Evolutionary conservation across 2,329 filamentous ascomycete genomes (phyloP).

Genomic region (Stenocarpella maydis): DNA sequence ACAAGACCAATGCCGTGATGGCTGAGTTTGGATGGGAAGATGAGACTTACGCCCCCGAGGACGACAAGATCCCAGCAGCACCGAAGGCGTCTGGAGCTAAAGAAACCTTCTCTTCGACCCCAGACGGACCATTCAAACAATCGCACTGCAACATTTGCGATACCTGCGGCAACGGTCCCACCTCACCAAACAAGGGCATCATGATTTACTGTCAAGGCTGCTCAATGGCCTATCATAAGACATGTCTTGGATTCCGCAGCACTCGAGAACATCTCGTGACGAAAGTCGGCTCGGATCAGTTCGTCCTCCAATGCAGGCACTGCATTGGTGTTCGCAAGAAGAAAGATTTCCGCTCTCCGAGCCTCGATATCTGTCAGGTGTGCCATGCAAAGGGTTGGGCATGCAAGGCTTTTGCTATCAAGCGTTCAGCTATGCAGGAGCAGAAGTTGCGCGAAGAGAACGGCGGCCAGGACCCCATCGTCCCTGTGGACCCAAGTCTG

Average conservation of each 20-base stretch:
- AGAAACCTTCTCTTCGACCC: constrained; percentile 75
- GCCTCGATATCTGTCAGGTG: constrained; percentile 73
- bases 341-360: constrained; percentile 75
- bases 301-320: constrained; percentile 88
- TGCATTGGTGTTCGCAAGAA: constrained; percentile 76
- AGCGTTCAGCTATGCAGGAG: constrained; percentile 79
- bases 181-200: constrained; percentile 67
- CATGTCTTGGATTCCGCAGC: constrained; percentile 78
- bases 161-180: constrained; percentile 67
- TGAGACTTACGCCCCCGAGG: constrained; percentile 55
- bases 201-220: constrained; percentile 93
- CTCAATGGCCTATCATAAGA: constrained; percentile 81
- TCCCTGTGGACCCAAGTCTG: constrained; percentile 65
- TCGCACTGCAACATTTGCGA: constrained; percentile 78
- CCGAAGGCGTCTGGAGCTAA: constrained; percentile 71
- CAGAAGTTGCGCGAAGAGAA: constrained; percentile 85
- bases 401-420: constrained; percentile 78
- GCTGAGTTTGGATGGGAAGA: constrained; percentile 69
- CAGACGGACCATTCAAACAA: constrained; percentile 71
- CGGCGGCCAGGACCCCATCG: constrained; percentile 78
- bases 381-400: constrained; percentile 73
- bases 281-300: constrained; percentile 78
- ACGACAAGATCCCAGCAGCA: constrained; percentile 52
- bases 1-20: constrained; percentile 54
- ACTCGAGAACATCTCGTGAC: constrained; percentile 87